Evolutionary conservation across 768 basidiomycete genomes (phyloP).

Genomic region (Trametes meyenii): DNA sequence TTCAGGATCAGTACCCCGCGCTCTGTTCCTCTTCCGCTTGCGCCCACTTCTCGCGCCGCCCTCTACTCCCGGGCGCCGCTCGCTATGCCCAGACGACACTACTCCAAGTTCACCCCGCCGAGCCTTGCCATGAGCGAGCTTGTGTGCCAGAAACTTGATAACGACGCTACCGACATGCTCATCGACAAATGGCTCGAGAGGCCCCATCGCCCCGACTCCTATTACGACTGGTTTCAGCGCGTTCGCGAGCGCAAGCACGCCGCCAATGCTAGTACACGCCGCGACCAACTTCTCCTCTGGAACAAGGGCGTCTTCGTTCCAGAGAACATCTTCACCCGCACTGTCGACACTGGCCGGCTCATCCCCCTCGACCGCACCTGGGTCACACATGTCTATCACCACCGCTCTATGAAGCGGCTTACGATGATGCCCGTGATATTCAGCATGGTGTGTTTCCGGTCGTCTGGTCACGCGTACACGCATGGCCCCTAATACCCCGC

Average conservation of each 20-base stretch:
- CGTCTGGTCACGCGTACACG: not conserved
- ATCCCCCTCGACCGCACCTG: constrained; percentile 82
- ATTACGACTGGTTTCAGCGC: constrained; percentile 76
- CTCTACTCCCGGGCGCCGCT: not conserved
- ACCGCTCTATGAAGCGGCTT: constrained; percentile 70
- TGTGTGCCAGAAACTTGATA: constrained; percentile 75
- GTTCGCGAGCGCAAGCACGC: constrained; percentile 68
- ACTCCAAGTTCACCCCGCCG: constrained; percentile 69
- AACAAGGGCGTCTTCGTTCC: constrained; percentile 76
- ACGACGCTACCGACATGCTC: constrained; percentile 74
- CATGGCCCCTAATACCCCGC: not conserved
- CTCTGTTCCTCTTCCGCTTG: not conserved
- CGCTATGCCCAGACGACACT: constrained; percentile 35
- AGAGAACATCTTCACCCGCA: constrained; percentile 79
- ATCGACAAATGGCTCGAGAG: constrained; percentile 82
- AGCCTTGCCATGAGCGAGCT: constrained; percentile 76
- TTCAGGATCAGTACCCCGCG: constrained; percentile 1
- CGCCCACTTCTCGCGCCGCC: not conserved
- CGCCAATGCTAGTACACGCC: constrained; percentile 44
- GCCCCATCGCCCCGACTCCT: constrained; percentile 67
- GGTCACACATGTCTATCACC: constrained; percentile 82
- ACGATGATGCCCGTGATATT: constrained; percentile 83
- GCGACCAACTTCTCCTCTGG: constrained; percentile 49
- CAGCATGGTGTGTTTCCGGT: constrained; percentile 60
- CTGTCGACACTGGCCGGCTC: constrained; percentile 75